Evolutionary conservation across 495 filamentous ascomycete species (phyloP).

Genomic region (Tuber magnatum): DNA sequence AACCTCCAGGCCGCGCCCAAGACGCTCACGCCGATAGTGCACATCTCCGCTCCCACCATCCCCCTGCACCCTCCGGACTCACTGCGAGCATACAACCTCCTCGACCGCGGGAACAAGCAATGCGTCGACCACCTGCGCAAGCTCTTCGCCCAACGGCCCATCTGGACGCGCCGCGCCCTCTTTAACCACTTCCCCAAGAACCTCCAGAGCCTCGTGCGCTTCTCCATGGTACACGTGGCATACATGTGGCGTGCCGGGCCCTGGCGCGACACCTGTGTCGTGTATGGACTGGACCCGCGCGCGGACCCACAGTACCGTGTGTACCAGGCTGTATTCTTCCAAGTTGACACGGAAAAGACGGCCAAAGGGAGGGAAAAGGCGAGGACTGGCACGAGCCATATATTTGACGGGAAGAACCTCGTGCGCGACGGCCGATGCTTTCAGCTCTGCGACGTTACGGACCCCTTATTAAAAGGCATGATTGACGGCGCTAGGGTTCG

Average conservation of each 20-base stretch:
- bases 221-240: constrained; percentile 52
- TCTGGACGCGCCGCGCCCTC: constrained; percentile 76
- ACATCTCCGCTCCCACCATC: constrained; percentile 50
- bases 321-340: constrained; percentile 85
- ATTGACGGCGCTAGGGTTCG: constrained; percentile 48
- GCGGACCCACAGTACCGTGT: constrained; percentile 61
- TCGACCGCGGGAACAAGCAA: constrained; percentile 49
- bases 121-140: constrained; percentile 52
- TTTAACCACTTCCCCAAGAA: constrained; percentile 51
- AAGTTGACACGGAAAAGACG: constrained; percentile 49
- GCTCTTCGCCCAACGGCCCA: constrained; percentile 64
- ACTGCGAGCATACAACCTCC: constrained; percentile 47
- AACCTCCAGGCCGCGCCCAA: constrained; percentile 51
- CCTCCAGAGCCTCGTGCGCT: constrained; percentile 37
- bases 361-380: constrained; percentile 15
- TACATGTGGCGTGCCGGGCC: constrained; percentile 88
- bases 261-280: constrained; percentile 78
- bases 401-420: constrained; percentile 69
- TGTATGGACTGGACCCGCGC: constrained; percentile 79
- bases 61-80: constrained; percentile 43
- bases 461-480: constrained; percentile 58
- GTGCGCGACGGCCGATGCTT: constrained; percentile 73
- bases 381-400: constrained; percentile 51
- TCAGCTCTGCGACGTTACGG: constrained; percentile 87
- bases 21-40: constrained; percentile 55